A percentile compares a stretch with the other conserved stretches of the same genome.
Conservation (phyloP, 208 protist genomes). For the Wallacemonas sp. region DNA sequence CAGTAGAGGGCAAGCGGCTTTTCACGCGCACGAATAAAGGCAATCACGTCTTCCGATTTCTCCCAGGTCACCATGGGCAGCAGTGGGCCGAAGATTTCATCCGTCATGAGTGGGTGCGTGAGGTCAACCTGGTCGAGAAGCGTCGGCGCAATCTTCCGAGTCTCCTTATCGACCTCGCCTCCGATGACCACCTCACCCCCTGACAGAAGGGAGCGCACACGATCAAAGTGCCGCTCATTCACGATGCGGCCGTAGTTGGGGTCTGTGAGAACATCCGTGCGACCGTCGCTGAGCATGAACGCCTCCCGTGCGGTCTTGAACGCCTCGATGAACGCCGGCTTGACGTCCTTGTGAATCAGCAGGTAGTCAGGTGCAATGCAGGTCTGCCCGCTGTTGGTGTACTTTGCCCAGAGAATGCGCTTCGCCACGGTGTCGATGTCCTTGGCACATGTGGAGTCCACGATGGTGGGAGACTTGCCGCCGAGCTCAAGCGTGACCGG, state of each 20-base stretch:
- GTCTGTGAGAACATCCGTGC: conserved; percentile 2
- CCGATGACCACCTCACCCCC: conserved; percentile 66
- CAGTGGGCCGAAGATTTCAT: conserved; percentile 95
- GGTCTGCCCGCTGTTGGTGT: conserved; percentile 85
- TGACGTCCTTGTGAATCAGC: conserved; percentile 54
- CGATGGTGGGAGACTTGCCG: conserved; percentile 91
- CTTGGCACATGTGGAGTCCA: conserved; percentile 52
- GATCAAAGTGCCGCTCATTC: conserved; percentile 37
- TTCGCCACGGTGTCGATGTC: conserved; percentile 58
- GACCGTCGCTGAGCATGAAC: conserved; percentile 17
- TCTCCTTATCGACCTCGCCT: conserved; percentile 58
- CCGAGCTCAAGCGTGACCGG: conserved; percentile 94
- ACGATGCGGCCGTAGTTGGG: conserved; percentile 47
- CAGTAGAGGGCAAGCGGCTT: conserved; percentile 92
- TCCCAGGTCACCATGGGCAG: conserved; percentile 72
- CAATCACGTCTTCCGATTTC: conserved; percentile 47
- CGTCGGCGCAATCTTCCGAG: conserved; percentile 77
- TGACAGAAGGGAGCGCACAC: conserved; percentile 46
- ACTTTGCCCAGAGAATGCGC: conserved; percentile 76
- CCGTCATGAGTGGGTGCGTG: conserved; percentile 45
- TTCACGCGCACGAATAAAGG: conserved; percentile 47
- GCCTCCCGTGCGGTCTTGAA: conserved; percentile 24
- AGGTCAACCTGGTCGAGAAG: conserved; percentile 62
- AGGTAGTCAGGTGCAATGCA: conserved; percentile 93
- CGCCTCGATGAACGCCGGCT: conserved; percentile 48